A percentile compares a stretch with the other conserved stretches of the same genome.
phyloP scores from a whole-genome alignment of 2,329 filamentous ascomycete species.

The Paraphaeosphaeria sporulosa region DNA sequence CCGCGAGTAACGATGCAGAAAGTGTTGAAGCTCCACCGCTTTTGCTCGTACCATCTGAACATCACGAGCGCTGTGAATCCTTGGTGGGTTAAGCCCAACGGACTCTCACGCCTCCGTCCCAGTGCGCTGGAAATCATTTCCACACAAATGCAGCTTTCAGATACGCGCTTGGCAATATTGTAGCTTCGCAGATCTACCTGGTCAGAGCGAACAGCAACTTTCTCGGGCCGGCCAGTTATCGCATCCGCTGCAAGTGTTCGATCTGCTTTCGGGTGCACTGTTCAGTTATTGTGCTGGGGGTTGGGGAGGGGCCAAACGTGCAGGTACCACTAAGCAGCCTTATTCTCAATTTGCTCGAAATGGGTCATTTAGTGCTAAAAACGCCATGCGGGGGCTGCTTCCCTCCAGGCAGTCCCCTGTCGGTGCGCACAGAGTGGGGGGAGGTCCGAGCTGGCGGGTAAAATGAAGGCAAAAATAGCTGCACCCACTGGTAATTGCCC shows the following conservation, averaged over 20 bases:
- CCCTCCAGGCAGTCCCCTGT: slow-evolving; percentile 8
- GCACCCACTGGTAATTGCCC: slow-evolving; percentile 39
- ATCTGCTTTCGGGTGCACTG: slow-evolving; percentile 34
- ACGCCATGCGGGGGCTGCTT: slow-evolving; percentile 36
- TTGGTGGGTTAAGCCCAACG: slow-evolving; percentile 27
- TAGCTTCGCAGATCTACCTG: slow-evolving; percentile 44
- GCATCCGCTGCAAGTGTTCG: slow-evolving; percentile 49
- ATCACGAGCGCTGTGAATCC: slow-evolving; percentile 33
- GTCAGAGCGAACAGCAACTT: slow-evolving; percentile 45
- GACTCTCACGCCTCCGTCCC: slow-evolving; percentile 32
- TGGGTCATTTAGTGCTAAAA: slow-evolving; percentile 43
- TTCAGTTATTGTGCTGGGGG: slow-evolving; percentile 24
- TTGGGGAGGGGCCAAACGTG: slow-evolving; percentile 32
- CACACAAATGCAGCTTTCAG: slow-evolving; percentile 29
- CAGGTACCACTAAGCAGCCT: slow-evolving; percentile 29
- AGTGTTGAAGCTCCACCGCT: too few relatives aligned
- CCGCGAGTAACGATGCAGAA: background rate
- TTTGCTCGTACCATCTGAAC: slow-evolving; percentile 12
- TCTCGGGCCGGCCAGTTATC: slow-evolving; percentile 49
- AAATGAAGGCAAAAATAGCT: slow-evolving; percentile 50
- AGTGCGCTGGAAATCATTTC: slow-evolving; percentile 22
- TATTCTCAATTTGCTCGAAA: slow-evolving; percentile 30
- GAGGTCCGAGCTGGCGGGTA: slow-evolving; percentile 41
- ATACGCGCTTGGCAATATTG: slow-evolving; percentile 42
- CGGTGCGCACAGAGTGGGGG: slow-evolving; percentile 13